Evolutionary conservation across 1,284 basidiomycete genomes (phyloP), one percentile per base, ranked within the genome.

Genomic region (Pseudozyma hubeiensis): DNA sequence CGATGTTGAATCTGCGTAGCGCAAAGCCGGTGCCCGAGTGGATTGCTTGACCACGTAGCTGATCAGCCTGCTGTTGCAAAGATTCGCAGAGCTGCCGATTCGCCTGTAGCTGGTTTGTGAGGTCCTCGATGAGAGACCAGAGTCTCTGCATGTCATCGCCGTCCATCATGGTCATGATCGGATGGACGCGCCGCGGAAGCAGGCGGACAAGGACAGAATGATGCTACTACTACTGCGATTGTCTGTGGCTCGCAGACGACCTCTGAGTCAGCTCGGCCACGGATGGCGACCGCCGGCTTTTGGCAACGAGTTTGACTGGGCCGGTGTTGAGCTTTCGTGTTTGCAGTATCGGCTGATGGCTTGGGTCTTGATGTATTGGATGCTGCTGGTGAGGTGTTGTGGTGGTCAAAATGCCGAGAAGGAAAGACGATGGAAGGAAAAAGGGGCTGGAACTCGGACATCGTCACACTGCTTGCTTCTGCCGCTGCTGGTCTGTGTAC

Each of bases 1-100:
- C 96, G n/a, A 91, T 89, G 85, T 98, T 98, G 86, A 93, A 93
- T 39, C 97, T 88, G 70, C 94, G 88, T 45, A 99, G 87, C 0
- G 91, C 89, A 84, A 92, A 95, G 1, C 93, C 93, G 19, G 91
- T 90, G 10, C 89, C 90, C 14, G 89, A 87, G 80, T 94, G 89
- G 0, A 89, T 86, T n/a, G 94, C 91, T 84, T 96, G 91, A 5
- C 82, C 82, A 2, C 62, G 66, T 80, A 97, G 88, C n/a, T 90
- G 86, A 14, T 88, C 88, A 0, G 92, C 89, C 80, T 94, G 91
- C 16, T 88, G 86, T 68, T 93, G 90, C 34, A 99, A 88, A 4
- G 90, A 87, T 43, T 86, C 87, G 10, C 93, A 88, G 59, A 93
- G 87, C 80, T 92, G 91, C 54, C 93, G 89, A 85, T 98, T 98